Conservation (phyloP, 2,329 filamentous ascomycete species). For the Colletotrichum incanum region DNA sequence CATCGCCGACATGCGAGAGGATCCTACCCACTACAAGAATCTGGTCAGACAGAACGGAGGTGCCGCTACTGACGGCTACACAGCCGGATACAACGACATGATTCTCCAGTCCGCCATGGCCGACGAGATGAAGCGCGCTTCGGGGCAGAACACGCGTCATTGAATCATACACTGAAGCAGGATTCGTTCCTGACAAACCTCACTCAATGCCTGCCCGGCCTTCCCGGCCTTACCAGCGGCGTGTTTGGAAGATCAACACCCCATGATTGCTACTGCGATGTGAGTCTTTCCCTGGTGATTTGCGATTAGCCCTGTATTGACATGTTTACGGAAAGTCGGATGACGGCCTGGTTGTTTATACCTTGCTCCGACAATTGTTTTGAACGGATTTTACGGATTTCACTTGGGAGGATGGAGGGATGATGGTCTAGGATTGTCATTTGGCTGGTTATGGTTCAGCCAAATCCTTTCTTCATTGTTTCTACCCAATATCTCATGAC, state of each 20-base stretch:
- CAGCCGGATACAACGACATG: constrained; percentile 42
- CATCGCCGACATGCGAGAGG: constrained; percentile 35
- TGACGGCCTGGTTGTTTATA: constrained; percentile 15
- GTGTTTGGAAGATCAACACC: constrained; percentile 27
- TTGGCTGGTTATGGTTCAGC: constrained; percentile 25
- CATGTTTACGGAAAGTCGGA: background rate
- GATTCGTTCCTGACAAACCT: background rate
- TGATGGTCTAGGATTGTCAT: constrained; percentile 26
- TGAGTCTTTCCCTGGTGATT: constrained; percentile 2
- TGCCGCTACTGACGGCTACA: constrained; percentile 43
- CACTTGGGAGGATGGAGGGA: constrained; percentile 23
- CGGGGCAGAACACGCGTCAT: constrained; percentile 32
- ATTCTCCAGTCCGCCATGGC: constrained; percentile 42
- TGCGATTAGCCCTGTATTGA: background rate
- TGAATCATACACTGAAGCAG: constrained; percentile 12
- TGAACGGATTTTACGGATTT: constrained; percentile 40
- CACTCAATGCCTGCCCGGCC: constrained; percentile 9
- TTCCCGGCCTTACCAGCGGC: background rate
- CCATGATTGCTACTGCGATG: constrained; percentile 37
- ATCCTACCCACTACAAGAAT: constrained; percentile 45
- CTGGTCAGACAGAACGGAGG: constrained; percentile 40
- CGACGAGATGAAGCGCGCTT: constrained; percentile 34
- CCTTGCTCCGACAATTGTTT: constrained; percentile 28
- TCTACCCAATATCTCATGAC: constrained; percentile 40
- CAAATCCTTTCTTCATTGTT: constrained; percentile 34